Conservation (phyloP, 305 asterid genomes). For the Rubia tinctorum region DNA sequence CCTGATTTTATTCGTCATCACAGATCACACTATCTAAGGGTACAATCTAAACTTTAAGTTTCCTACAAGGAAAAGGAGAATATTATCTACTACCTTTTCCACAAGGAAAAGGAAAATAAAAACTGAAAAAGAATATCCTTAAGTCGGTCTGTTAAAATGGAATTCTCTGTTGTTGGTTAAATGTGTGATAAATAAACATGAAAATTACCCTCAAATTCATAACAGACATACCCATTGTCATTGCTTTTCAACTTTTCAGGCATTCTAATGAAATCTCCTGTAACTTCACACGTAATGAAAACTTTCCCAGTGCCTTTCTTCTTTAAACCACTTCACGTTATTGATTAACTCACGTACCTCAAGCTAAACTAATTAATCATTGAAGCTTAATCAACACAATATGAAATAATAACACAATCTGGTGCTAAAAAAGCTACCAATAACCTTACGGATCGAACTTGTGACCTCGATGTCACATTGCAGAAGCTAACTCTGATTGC, state of each 20-base stretch:
- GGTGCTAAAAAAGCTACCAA: too few species aligned
- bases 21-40: too few species aligned
- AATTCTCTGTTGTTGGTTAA: background rate
- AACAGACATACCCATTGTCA: too few species aligned
- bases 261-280: background rate
- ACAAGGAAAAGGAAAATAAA: too few species aligned
- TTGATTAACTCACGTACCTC: background rate
- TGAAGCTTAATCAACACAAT: background rate
- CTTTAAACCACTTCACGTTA: background rate
- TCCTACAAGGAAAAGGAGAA: too few species aligned
- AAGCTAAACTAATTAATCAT: background rate
- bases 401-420: too few species aligned
- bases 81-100: too few species aligned
- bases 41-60: too few species aligned
- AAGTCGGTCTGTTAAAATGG: background rate
- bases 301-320: background rate
- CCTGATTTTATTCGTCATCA: too few species aligned
- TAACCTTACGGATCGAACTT: background rate
- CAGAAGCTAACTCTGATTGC: constrained; percentile 28
- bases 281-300: background rate
- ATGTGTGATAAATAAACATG: background rate
- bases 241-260: background rate
- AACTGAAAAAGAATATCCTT: too few species aligned
- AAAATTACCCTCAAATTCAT: background rate
- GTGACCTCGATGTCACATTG: background rate